Conservation (phyloP, 1,284 basidiomycete genomes). For the Schizophyllum amplum region DNA sequence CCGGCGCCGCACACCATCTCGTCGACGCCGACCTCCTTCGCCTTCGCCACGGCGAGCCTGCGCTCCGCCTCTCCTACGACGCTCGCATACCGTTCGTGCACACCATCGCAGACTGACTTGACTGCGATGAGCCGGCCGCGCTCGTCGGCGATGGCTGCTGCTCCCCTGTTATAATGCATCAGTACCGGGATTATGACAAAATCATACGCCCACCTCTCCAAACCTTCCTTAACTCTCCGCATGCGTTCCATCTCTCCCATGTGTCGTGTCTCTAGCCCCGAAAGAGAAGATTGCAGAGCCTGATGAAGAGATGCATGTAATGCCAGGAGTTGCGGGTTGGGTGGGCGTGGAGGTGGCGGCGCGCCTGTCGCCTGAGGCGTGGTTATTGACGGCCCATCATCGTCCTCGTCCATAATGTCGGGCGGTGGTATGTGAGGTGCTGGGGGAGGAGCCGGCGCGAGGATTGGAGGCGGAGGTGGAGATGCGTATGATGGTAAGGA, state of each 20-base stretch:
- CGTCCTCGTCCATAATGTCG: conserved; percentile 47
- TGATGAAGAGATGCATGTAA: conserved; percentile 79
- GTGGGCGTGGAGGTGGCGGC: conserved; percentile 71
- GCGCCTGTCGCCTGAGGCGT: conserved; percentile 19
- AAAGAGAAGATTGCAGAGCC: conserved; percentile 66
- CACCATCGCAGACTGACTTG: conserved; percentile 86
- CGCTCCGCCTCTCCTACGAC: conserved; percentile 54
- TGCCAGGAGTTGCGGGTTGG: conserved; percentile 79
- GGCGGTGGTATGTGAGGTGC: conserved; percentile 25
- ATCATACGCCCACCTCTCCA: conserved; percentile 22
- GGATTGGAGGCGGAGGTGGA: conserved; percentile 7
- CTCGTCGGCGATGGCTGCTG: conserved; percentile 92
- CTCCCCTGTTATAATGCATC: conserved; percentile 51
- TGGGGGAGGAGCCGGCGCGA: conserved; percentile 13
- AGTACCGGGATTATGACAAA: no score
- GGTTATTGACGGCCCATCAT: conserved; percentile 16
- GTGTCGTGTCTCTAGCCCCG: conserved; percentile 58
- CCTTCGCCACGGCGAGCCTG: conserved; percentile 61
- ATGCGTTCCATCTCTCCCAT: conserved; percentile 68
- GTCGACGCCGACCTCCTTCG: conserved; percentile 80
- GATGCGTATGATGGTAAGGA: conserved; percentile 12
- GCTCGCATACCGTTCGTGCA: conserved; percentile 50
- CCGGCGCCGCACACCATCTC: conserved; percentile 92
- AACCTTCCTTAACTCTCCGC: conserved; percentile 72
- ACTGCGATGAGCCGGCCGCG: conserved; percentile 93